Conservation (phyloP, 140 eudicot species). For the Cichorium intybus region DNA sequence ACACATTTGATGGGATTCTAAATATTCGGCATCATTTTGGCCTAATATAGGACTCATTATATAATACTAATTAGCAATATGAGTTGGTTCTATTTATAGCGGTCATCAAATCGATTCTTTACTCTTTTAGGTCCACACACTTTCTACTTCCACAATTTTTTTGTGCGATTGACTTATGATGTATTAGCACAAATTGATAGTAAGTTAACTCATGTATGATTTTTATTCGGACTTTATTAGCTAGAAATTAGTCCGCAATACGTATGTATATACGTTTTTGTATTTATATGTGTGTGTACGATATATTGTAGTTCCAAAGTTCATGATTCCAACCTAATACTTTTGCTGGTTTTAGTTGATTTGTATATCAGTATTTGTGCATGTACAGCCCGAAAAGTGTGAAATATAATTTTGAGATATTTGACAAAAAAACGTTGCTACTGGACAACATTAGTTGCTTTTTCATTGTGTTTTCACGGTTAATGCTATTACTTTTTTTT, state of each 20-base stretch:
- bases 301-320: not conserved
- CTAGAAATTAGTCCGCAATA: not conserved
- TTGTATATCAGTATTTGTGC: not conserved
- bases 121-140: conserved; percentile 18
- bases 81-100: not conserved
- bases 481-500: not conserved
- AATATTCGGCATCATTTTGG: not conserved
- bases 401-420: too few relatives aligned
- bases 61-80: not conserved
- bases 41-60: not conserved
- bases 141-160: too few relatives aligned
- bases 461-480: too few relatives aligned
- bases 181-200: conserved; percentile 6
- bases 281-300: not conserved
- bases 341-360: not conserved
- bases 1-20: not conserved
- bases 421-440: too few relatives aligned
- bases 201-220: too few relatives aligned
- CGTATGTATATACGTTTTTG: not conserved
- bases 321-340: not conserved
- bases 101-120: not conserved
- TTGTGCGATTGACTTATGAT: conserved; percentile 16
- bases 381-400: not conserved
- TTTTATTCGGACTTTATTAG: too few relatives aligned
- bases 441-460: not conserved